phyloP scores from a whole-genome alignment of 2,329 filamentous ascomycete species.

The Fusarium nematophilum region DNA sequence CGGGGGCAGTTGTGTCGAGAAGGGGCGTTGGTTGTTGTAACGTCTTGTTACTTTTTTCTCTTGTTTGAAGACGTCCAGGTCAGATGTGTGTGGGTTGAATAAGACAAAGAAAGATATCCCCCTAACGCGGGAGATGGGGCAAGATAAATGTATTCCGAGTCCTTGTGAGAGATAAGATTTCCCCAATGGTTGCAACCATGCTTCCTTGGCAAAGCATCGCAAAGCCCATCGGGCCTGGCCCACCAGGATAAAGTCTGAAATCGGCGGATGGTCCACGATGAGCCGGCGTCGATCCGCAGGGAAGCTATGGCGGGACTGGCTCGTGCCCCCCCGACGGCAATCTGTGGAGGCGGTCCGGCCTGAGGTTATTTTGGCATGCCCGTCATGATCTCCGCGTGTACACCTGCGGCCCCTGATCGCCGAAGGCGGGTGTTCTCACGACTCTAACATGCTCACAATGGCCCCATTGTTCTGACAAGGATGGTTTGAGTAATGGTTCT shows the following conservation, averaged over 20 bases:
- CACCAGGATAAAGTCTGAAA: constrained; percentile 31
- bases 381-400: neutral
- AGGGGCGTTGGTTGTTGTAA: neutral
- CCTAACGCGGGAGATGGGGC: neutral
- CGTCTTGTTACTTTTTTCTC: neutral
- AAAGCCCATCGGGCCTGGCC: constrained; percentile 12
- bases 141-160: constrained; percentile 28
- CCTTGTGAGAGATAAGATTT: neutral
- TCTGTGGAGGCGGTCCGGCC: constrained; percentile 22
- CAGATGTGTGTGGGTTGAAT: neutral
- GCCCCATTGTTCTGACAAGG: constrained; percentile 7
- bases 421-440: constrained; percentile 7
- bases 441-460: constrained; percentile 8
- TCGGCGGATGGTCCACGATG: constrained; percentile 8
- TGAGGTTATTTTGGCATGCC: constrained; percentile 21
- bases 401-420: constrained; percentile 18
- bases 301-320: constrained; percentile 17
- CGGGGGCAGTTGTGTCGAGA: neutral
- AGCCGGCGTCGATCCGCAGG: constrained; percentile 5
- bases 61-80: neutral
- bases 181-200: constrained; percentile 5
- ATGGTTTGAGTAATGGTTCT: constrained; percentile 14
- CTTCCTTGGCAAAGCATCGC: constrained; percentile 13
- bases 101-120: neutral
- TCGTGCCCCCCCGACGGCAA: constrained; percentile 1